A percentile compares a stretch with the other conserved stretches of the same genome.
These are phyloP conservation scores for Calonectria pteridis DNA, from an alignment of 2,329 filamentous ascomycete genomes.

Conservation along the genomic window DNA sequence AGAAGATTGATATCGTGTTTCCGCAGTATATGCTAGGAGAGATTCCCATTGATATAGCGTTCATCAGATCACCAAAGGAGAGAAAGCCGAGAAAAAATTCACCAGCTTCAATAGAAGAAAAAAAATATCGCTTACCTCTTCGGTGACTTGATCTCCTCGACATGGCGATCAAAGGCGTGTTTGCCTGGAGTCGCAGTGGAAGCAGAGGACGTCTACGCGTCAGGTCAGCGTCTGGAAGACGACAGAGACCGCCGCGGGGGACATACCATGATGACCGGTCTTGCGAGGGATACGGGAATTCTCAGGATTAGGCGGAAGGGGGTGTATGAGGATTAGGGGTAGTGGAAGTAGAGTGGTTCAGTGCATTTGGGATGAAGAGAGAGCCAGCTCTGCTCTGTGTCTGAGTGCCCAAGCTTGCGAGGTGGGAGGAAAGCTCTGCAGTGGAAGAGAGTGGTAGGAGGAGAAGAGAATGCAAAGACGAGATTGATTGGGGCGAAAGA, in stretches of 20 bases:
- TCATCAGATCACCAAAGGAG: conserved; percentile 73
- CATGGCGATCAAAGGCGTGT: conserved; percentile 82
- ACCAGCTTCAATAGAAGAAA: not conserved
- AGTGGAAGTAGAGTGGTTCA: conserved; percentile 39
- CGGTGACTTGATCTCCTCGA: conserved; percentile 85
- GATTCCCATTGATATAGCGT: conserved; percentile 99
- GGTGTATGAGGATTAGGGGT: not conserved
- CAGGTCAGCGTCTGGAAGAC: conserved; percentile 33
- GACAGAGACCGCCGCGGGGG: conserved; percentile 24
- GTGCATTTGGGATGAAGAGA: conserved; percentile 39
- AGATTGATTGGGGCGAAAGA: conserved; percentile 43
- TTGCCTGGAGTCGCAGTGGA: conserved; percentile 79
- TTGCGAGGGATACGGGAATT: not conserved
- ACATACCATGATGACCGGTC: conserved; percentile 41
- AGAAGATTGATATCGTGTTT: conserved; percentile 78
- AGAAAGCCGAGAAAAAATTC: not conserved
- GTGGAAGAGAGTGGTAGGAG: conserved; percentile 35
- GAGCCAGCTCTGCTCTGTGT: conserved; percentile 39
- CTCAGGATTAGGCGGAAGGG: not conserved
- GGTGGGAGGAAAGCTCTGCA: conserved; percentile 30
- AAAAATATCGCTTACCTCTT: conserved; percentile 80
- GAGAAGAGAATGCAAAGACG: conserved; percentile 35
- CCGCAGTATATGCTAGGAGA: conserved; percentile 97
- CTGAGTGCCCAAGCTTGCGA: conserved; percentile 19
- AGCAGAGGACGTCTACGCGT: conserved; percentile 74